These are phyloP conservation scores for Neohortaea acidophila DNA, from an alignment of 495 filamentous ascomycete genomes.

Conservation along the genomic window DNA sequence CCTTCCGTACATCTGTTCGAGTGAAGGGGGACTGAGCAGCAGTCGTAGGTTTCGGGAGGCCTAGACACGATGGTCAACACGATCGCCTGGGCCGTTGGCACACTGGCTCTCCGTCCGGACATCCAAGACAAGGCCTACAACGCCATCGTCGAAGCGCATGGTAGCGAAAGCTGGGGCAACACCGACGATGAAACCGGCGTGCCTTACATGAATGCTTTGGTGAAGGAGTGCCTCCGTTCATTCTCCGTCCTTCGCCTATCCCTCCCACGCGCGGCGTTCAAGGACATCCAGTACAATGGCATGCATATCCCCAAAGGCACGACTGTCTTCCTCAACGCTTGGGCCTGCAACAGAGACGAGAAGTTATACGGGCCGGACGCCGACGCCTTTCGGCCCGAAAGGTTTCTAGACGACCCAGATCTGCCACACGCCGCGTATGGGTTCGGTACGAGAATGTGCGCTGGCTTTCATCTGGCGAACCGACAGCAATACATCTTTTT, in stretches of 20 bases:
- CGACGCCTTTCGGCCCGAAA: constrained; percentile 42
- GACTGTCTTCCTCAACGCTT: constrained; percentile 49
- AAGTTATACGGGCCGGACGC: constrained; percentile 41
- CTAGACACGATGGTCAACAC: constrained; percentile 49
- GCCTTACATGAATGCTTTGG: constrained; percentile 41
- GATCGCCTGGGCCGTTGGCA: constrained; percentile 46
- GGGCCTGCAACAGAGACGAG: constrained; percentile 50
- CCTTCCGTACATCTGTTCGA: neutral
- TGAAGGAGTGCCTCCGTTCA: constrained; percentile 42
- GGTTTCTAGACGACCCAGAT: constrained; percentile 48
- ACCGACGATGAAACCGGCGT: constrained; percentile 8
- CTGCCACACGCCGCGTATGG: constrained; percentile 47
- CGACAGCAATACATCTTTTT: constrained; percentile 51
- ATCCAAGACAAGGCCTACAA: constrained; percentile 44
- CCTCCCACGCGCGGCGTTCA: constrained; percentile 43
- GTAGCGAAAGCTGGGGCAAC: constrained; percentile 21
- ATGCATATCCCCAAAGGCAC: constrained; percentile 42
- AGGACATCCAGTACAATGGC: constrained; percentile 43
- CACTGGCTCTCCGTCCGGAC: constrained; percentile 41
- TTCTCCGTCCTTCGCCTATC: constrained; percentile 47
- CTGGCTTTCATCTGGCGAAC: constrained; percentile 46
- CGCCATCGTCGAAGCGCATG: constrained; percentile 40
- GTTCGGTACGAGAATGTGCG: constrained; percentile 51
- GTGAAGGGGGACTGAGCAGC: neutral
- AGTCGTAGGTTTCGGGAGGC: constrained; percentile 35